phyloP scores from a whole-genome alignment of 768 basidiomycete species.

The Suillus weaverae region DNA sequence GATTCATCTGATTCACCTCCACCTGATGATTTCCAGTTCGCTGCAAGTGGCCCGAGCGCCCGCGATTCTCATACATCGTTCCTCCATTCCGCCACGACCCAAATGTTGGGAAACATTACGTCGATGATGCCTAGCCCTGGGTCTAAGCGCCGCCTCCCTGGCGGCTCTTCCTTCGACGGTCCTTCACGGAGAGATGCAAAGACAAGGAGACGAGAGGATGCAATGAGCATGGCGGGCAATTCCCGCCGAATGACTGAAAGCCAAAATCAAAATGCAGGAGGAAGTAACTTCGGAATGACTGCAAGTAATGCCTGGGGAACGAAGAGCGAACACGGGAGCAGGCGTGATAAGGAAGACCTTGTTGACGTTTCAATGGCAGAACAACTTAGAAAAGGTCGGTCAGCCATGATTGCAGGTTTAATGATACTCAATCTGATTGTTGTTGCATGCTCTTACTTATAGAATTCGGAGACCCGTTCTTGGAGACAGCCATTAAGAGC shows the following conservation, averaged over 20 bases:
- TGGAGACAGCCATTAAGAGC: constrained; percentile 35
- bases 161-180: constrained; percentile 43
- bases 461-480: constrained; percentile 44
- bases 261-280: constrained; percentile 16
- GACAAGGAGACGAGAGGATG: constrained; percentile 48
- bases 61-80: constrained; percentile 31
- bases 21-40: constrained; percentile 34
- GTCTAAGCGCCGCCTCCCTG: constrained; percentile 53
- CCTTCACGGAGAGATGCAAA: constrained; percentile 50
- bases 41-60: constrained; percentile 2
- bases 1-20: constrained; percentile 40
- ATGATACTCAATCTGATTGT: not conserved
- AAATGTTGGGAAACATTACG: constrained; percentile 18
- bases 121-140: constrained; percentile 25
- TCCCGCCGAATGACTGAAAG: constrained; percentile 28
- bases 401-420: not conserved
- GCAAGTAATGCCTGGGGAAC: constrained; percentile 25
- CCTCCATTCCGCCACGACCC: constrained; percentile 20
- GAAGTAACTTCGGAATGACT: constrained; percentile 11
- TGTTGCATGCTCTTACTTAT: not conserved
- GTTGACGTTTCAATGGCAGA: constrained; percentile 52
- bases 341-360: constrained; percentile 57
- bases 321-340: constrained; percentile 39
- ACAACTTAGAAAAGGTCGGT: constrained; percentile 53
- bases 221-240: constrained; percentile 22